Evolutionary conservation across 2,329 filamentous ascomycete species (phyloP).

Genomic region (Xylariaceae sp.): DNA sequence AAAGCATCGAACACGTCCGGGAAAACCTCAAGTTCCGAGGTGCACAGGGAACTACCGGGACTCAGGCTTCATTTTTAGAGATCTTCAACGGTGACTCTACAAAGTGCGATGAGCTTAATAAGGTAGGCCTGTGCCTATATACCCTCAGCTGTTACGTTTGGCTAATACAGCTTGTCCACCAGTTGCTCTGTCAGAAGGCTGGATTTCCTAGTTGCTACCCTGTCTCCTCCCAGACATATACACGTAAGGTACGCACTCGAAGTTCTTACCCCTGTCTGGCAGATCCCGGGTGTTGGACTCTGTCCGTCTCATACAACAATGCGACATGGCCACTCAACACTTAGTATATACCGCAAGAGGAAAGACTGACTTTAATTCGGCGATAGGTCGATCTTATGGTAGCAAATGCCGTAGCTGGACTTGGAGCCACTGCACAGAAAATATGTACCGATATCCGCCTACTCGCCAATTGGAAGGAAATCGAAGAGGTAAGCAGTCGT

Average conservation of each 20-base stretch:
- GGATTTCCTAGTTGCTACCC: constrained; percentile 51
- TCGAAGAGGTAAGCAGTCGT: constrained; percentile 54
- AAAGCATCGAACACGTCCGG: constrained; percentile 66
- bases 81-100: constrained; percentile 40
- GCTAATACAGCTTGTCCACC: too few species aligned
- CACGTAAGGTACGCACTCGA: constrained; percentile 2
- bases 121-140: constrained; percentile 41
- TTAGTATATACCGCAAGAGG: too few species aligned
- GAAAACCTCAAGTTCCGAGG: constrained; percentile 66
- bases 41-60: constrained; percentile 59
- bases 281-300: too few species aligned
- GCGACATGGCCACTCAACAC: too few species aligned
- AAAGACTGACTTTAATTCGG: too few species aligned
- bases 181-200: constrained; percentile 39
- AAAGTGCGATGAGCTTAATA: constrained; percentile 53
- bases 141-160: too few species aligned
- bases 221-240: constrained; percentile 59
- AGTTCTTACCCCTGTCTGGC: too few species aligned
- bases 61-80: constrained; percentile 70
- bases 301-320: too few species aligned
- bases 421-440: constrained; percentile 74
- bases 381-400: constrained; percentile 79
- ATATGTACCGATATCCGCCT: constrained; percentile 73
- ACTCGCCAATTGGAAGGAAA: constrained; percentile 72
- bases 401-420: constrained; percentile 73